These are phyloP conservation scores for Neonectria faginata DNA, from an alignment of 2,329 filamentous ascomycete species.

Conservation along the genomic window DNA sequence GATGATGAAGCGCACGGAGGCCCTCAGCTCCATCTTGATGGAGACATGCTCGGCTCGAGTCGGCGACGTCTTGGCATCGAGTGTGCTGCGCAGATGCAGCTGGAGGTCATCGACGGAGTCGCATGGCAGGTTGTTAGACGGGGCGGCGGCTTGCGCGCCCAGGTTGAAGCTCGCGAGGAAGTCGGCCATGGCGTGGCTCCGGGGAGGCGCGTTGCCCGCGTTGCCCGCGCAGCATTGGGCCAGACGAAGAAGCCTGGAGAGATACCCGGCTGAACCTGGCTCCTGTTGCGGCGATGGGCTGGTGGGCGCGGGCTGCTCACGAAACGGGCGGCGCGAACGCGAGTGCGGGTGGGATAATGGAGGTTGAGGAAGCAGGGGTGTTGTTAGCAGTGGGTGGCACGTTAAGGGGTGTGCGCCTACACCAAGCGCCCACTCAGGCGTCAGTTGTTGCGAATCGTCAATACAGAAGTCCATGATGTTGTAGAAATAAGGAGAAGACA, in stretches of 20 bases:
- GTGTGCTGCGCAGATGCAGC: conserved; percentile 54
- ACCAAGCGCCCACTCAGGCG: neutral
- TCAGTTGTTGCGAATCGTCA: neutral
- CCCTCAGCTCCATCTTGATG: conserved; percentile 59
- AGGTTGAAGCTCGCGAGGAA: conserved; percentile 54
- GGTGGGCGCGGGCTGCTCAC: conserved; percentile 16
- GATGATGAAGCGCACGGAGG: conserved; percentile 58
- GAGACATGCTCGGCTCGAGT: conserved; percentile 64
- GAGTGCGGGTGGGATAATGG: conserved; percentile 21
- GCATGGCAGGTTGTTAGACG: conserved; percentile 44
- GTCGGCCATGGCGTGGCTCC: conserved; percentile 49
- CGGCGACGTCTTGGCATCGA: conserved; percentile 58
- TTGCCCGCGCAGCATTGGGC: conserved; percentile 19
- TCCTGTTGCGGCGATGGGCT: conserved; percentile 33
- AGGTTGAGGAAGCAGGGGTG: conserved; percentile 26
- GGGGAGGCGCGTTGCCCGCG: conserved; percentile 1
- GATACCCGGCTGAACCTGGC: conserved; percentile 31
- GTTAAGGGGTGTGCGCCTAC: conserved; percentile 22
- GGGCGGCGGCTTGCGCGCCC: conserved; percentile 38
- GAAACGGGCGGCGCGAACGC: conserved; percentile 29
- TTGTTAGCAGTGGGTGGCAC: conserved; percentile 4
- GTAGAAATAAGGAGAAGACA: neutral
- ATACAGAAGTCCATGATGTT: neutral
- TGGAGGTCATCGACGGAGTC: conserved; percentile 59
- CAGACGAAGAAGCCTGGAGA: conserved; percentile 33